Percentiles rank a stretch among this genome's conserved stretches.
phyloP scores from a whole-genome alignment of 2,329 filamentous ascomycete genomes.

The Rosellinia necatrix region DNA sequence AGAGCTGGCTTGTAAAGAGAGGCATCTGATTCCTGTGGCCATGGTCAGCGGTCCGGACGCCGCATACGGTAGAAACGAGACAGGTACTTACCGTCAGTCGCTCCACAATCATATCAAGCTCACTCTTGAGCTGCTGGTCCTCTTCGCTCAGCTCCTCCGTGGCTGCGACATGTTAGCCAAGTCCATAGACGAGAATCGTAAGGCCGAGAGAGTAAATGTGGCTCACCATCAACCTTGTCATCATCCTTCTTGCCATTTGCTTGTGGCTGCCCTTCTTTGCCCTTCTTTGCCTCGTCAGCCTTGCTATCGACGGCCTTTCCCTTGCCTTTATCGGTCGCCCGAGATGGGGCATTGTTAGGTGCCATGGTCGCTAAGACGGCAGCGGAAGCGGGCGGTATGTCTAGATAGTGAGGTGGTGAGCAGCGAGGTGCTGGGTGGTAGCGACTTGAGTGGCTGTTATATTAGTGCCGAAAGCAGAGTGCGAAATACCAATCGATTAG shows the following conservation, averaged over 20 bases:
- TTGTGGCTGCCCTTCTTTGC: slow-evolving; percentile 71
- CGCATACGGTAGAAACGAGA: neutral
- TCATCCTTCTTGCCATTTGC: slow-evolving; percentile 80
- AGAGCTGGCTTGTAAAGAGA: slow-evolving; percentile 89
- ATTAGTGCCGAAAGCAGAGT: neutral
- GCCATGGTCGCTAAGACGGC: slow-evolving; percentile 68
- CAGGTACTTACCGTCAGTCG: slow-evolving; percentile 73
- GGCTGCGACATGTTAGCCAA: slow-evolving; percentile 46
- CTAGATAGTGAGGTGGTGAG: neutral
- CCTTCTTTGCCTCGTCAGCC: slow-evolving; percentile 60
- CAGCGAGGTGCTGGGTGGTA: neutral
- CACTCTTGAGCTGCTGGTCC: slow-evolving; percentile 96
- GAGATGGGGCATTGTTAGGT: slow-evolving; percentile 87
- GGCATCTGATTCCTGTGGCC: slow-evolving; percentile 75
- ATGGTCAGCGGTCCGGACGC: slow-evolving; percentile 3
- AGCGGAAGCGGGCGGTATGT: slow-evolving; percentile 25
- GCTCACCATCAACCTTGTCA: slow-evolving; percentile 57
- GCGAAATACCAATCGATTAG: neutral
- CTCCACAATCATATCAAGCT: slow-evolving; percentile 98
- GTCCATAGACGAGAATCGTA: slow-evolving; percentile 31
- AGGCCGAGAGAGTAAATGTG: slow-evolving; percentile 16
- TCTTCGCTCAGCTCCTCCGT: slow-evolving; percentile 94
- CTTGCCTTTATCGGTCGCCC: slow-evolving; percentile 92
- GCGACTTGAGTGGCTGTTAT: neutral
- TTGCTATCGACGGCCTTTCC: slow-evolving; percentile 81